Evolutionary conservation across 31 red algal species (phyloP).

Genomic region (Porphyra umbilicalis): DNA sequence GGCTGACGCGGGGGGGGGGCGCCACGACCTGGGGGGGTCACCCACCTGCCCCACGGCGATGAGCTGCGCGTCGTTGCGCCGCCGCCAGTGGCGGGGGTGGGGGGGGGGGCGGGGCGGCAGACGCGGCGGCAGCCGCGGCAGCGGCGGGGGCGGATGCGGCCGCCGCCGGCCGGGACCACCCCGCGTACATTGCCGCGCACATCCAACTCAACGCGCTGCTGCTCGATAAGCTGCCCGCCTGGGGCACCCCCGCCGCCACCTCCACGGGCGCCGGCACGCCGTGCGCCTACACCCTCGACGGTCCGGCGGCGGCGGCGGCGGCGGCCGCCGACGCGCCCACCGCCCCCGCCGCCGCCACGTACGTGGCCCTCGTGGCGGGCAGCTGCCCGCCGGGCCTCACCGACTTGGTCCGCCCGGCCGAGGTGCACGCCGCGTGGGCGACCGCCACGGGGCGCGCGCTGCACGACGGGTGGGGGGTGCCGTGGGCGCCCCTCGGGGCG

Average conservation of each 20-base stretch:
- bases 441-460: neutral
- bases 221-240: conserved; percentile 41
- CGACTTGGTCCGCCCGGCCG: neutral
- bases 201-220: conserved; percentile 66
- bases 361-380: neutral
- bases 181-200: conserved; percentile 49
- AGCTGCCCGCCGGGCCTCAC: neutral
- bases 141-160: neutral
- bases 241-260: conserved; percentile 3
- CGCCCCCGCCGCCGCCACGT: neutral
- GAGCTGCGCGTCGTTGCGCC: conserved; percentile 27
- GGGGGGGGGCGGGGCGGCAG: no score
- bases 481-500: neutral
- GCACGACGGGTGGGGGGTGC: neutral
- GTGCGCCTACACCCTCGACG: neutral
- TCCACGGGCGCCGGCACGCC: neutral
- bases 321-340: neutral
- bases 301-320: no score
- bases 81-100: conserved; percentile 2
- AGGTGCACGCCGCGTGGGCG: neutral
- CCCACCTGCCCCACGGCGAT: conserved; percentile 62
- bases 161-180: neutral
- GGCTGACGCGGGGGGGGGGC: conserved; percentile 17
- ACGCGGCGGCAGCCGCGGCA: conserved; percentile 46
- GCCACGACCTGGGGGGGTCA: conserved; percentile 45